Conservation (phyloP, 2,329 filamentous ascomycete species). For the Neocucurbitaria cava region DNA sequence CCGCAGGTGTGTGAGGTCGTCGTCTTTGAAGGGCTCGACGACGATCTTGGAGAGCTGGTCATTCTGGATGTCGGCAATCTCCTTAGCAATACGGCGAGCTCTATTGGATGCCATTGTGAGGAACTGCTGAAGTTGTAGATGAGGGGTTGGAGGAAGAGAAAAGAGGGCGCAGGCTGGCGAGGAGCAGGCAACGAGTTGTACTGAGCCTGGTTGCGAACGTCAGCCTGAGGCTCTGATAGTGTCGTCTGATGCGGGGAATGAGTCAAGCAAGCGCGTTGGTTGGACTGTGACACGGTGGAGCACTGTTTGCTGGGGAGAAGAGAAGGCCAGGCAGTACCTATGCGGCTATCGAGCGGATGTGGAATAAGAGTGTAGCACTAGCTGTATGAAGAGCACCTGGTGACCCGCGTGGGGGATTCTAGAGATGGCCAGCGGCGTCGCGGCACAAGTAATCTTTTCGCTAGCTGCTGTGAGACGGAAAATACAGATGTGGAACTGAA, state of each 20-base stretch:
- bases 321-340: constrained; percentile 1
- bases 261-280: constrained; percentile 13
- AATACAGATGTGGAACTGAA: neutral
- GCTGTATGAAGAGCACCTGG: constrained; percentile 9
- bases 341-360: neutral
- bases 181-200: constrained; percentile 20
- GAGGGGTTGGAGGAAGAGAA: constrained; percentile 1
- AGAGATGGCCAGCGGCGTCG: constrained; percentile 12
- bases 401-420: constrained; percentile 19
- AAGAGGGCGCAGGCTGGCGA: constrained; percentile 3
- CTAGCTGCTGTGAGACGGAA: neutral
- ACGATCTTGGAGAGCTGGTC: constrained; percentile 81
- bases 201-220: constrained; percentile 16
- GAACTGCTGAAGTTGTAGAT: constrained; percentile 2
- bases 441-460: neutral
- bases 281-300: constrained; percentile 1
- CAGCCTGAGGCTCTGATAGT: constrained; percentile 37
- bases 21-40: constrained; percentile 68
- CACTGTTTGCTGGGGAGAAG: constrained; percentile 2
- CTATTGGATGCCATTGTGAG: constrained; percentile 63
- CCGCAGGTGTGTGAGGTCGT: constrained; percentile 80
- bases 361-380: neutral
- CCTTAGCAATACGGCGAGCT: constrained; percentile 71
- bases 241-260: constrained; percentile 14
- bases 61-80: constrained; percentile 74